Conservation (phyloP, 2,329 filamentous ascomycete genomes). For the Curvularia eragrostidis region DNA sequence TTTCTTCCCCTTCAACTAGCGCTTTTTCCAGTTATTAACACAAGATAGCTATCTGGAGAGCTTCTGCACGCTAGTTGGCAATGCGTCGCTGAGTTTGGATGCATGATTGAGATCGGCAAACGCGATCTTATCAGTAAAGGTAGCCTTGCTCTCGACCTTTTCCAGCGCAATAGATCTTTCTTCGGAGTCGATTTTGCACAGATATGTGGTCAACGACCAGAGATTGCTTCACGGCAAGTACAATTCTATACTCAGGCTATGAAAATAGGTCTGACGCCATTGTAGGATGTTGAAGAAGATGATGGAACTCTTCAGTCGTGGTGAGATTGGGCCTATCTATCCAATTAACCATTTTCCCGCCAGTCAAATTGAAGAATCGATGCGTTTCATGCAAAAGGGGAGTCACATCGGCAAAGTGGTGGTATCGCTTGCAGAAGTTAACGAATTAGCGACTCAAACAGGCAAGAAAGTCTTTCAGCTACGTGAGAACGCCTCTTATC, state of each 20-base stretch:
- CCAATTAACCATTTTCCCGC: conserved; percentile 9
- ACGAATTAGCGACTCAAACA: too few relatives aligned
- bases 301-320: too few relatives aligned
- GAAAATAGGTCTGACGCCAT: too few relatives aligned
- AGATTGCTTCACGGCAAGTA: too few relatives aligned
- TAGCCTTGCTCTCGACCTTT: conserved; percentile 24
- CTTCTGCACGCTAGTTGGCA: conserved; percentile 42
- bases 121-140: conserved; percentile 14
- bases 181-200: neutral
- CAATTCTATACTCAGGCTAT: too few relatives aligned
- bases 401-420: conserved; percentile 2
- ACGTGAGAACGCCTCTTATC: conserved; percentile 25
- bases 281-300: too few relatives aligned
- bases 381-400: conserved; percentile 8
- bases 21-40: too few relatives aligned
- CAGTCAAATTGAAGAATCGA: conserved; percentile 24
- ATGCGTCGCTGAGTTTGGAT: conserved; percentile 49
- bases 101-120: conserved; percentile 32
- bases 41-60: conserved; percentile 35
- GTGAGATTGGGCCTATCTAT: conserved; percentile 10
- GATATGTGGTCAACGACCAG: too few relatives aligned
- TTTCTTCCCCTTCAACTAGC: too few relatives aligned
- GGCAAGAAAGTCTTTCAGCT: neutral
- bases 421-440: too few relatives aligned
- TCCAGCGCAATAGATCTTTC: conserved; percentile 5